Percentiles rank a stretch among this genome's conserved stretches.
Conservation (phyloP, 2,329 filamentous ascomycete species). For the Alternaria dauci region DNA sequence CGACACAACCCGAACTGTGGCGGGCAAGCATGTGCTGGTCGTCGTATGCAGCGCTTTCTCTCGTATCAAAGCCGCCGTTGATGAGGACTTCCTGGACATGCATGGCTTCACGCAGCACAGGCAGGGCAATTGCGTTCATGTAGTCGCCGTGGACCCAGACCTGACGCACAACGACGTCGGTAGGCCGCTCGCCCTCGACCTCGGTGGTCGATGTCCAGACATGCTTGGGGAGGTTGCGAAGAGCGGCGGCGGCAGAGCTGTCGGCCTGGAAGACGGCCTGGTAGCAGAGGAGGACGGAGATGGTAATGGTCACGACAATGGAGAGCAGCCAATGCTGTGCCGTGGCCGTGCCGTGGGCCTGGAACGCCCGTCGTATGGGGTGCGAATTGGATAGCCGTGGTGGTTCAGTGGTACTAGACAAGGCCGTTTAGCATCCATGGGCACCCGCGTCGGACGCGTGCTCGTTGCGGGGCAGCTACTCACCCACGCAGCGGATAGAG, state of each 20-base stretch:
- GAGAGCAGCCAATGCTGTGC: conserved; percentile 77
- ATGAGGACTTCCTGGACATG: conserved; percentile 75
- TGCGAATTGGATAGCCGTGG: conserved; percentile 71
- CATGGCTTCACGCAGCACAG: conserved; percentile 72
- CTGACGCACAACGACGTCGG: conserved; percentile 81
- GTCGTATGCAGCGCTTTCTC: neutral
- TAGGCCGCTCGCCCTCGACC: conserved; percentile 61
- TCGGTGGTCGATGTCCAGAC: conserved; percentile 80
- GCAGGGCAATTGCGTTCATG: conserved; percentile 74
- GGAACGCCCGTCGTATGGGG: conserved; percentile 70
- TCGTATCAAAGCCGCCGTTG: conserved; percentile 53
- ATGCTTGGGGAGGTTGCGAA: conserved; percentile 77
- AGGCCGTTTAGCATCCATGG: conserved; percentile 20
- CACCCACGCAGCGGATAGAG: conserved; percentile 80
- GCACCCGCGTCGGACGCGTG: neutral
- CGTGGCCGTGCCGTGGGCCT: conserved; percentile 74
- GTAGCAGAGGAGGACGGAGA: conserved; percentile 75
- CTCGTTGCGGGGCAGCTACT: conserved; percentile 41
- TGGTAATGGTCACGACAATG: conserved; percentile 76
- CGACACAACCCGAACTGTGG: conserved; percentile 34
- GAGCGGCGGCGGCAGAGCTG: conserved; percentile 74
- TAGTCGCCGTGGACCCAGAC: conserved; percentile 84
- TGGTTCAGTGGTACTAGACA: conserved; percentile 73
- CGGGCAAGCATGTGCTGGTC: conserved; percentile 12
- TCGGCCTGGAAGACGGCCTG: conserved; percentile 79